Evolutionary conservation across 163 green algal species (phyloP), one percentile per base, ranked within the genome.

Genomic region (Scenedesmus sp.): DNA sequence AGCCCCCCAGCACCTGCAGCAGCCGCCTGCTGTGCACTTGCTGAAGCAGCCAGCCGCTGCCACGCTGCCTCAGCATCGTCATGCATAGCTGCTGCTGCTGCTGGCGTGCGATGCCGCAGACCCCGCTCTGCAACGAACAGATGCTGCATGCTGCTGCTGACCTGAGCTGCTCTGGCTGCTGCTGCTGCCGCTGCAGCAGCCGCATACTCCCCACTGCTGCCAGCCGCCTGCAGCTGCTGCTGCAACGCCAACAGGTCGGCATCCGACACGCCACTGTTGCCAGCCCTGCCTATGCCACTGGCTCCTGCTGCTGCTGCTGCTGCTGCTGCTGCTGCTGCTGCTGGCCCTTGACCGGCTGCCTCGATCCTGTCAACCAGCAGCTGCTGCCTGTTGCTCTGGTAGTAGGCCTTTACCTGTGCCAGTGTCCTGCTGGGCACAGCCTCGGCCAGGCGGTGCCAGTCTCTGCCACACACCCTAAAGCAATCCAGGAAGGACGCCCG

Each of bases 381-480:
- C 78, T 91, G 83, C 18, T 53, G 37, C 33, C 43, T 81, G 78
- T 91, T 87, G 59, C 65, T 91, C 37, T 78, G 59, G 20, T 91
- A 91, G 59, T 59, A 91, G n/a, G 78, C 53, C 37, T 82, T 81
- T 24, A 87, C 42, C 78, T 91, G 87, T n/a, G 22, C 40, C 42
- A 26, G 40, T 6, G 78, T 81, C 30, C 65, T 87, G 35, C 44
- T 42, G 3, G 87, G 87, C 7, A 91, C 51, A 24, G 61, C 53
- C 53, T 91, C 53, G 24, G 87, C 78, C 2, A 91, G 30, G 5
- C 49, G 24, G 2, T 18, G 10, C 87, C 87, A 91, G 30, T 81
- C 42, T n/a, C 83, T 84, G 51, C 87, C 87, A 59, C 73, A 42
- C 22, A 72, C 42, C 46, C 30, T 51, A 20, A 91, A 87, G 13